Evolutionary conservation across 2,329 filamentous ascomycete genomes (phyloP).

Genomic region (Corniculantispora saksenae): DNA sequence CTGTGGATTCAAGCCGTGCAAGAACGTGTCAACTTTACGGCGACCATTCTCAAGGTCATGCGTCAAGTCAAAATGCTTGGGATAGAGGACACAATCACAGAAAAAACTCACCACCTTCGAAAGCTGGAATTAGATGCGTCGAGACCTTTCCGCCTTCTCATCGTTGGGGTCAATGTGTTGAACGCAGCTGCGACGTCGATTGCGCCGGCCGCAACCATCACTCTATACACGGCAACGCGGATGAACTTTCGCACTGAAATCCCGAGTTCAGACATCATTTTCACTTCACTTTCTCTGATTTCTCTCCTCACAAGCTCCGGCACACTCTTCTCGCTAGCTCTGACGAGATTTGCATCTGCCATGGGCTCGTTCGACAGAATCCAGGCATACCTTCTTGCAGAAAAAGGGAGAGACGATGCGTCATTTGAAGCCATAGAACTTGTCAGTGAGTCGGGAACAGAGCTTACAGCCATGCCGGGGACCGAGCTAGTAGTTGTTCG

Average conservation of each 20-base stretch:
- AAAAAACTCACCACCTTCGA: conserved; percentile 11
- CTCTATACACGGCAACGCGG: conserved; percentile 2
- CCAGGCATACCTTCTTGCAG: neutral
- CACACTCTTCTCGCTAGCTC: neutral
- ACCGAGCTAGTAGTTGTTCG: neutral
- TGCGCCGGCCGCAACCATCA: conserved; percentile 5
- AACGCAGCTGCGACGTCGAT: conserved; percentile 5
- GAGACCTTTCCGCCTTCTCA: conserved; percentile 9
- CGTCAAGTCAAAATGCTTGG: conserved; percentile 7
- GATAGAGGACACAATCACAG: conserved; percentile 5
- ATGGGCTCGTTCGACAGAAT: conserved; percentile 13
- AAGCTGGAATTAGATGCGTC: conserved; percentile 9
- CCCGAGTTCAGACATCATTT: conserved; percentile 1
- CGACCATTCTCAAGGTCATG: conserved; percentile 9
- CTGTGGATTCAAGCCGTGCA: conserved; percentile 3
- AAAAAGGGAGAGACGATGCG: neutral
- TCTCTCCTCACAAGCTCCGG: neutral
- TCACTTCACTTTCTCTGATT: conserved; percentile 6
- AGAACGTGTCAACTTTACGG: conserved; percentile 10
- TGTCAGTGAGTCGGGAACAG: neutral
- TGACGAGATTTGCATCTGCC: conserved; percentile 3
- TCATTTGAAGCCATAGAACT: neutral
- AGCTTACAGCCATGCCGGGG: neutral
- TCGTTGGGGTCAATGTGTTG: conserved; percentile 9
- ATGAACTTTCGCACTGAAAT: conserved; percentile 7